Evolutionary conservation across 2,329 filamentous ascomycete species (phyloP).

Genomic region (Calonectria pauciramosa): DNA sequence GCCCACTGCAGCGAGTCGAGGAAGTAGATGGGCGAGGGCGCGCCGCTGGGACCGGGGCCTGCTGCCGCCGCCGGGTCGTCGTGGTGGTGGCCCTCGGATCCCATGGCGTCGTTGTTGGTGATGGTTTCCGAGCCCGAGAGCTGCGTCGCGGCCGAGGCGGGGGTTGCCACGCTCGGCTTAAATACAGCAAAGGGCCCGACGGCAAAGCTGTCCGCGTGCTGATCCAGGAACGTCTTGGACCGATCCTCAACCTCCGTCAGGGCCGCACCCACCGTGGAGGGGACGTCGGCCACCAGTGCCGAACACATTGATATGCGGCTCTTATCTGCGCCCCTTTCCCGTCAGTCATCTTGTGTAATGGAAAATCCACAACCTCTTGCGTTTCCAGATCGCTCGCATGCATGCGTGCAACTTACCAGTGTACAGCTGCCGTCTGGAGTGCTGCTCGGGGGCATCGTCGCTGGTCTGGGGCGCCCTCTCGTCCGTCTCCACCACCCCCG

Average conservation of each 20-base stretch:
- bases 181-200: conserved; percentile 38
- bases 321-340: background rate
- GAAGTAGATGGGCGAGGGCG: background rate
- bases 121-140: conserved; percentile 10
- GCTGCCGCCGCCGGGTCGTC: background rate
- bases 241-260: conserved; percentile 35
- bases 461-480: conserved; percentile 27
- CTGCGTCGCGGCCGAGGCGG: background rate
- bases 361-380: background rate
- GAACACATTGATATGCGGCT: conserved; percentile 33
- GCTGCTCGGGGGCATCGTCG: conserved; percentile 29
- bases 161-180: conserved; percentile 15
- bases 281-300: conserved; percentile 24
- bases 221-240: conserved; percentile 26
- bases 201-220: background rate
- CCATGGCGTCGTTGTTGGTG: conserved; percentile 11
- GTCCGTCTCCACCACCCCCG: conserved; percentile 30
- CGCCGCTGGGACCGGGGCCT: background rate
- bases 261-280: conserved; percentile 35
- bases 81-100: conserved; percentile 2
- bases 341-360: background rate
- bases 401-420: conserved; percentile 20
- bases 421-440: conserved; percentile 37
- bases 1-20: conserved; percentile 39
- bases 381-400: background rate